Percentiles rank a stretch among this genome's conserved stretches.
phyloP scores from a whole-genome alignment of 352 stramenopile genomes.

The Aphanomyces cochlioides region DNA sequence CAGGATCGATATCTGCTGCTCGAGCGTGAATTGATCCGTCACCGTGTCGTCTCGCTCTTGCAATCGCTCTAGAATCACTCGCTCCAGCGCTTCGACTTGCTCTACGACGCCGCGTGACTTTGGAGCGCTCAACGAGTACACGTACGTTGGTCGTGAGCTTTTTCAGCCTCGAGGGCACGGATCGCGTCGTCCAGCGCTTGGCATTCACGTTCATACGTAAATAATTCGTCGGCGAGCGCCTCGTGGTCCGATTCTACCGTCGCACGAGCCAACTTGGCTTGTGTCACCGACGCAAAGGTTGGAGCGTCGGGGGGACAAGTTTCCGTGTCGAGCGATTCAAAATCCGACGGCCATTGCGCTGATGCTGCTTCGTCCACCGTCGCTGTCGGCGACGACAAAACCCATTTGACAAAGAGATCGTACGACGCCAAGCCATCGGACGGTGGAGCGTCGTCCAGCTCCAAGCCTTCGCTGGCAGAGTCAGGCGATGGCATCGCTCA shows the following conservation, averaged over 20 bases:
- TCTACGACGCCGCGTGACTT: neutral
- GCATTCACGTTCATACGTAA: slow-evolving; percentile 16
- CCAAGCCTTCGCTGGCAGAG: no score
- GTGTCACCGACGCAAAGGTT: neutral
- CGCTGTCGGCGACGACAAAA: slow-evolving; percentile 13
- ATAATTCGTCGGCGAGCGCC: slow-evolving; percentile 9
- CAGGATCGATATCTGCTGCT: slow-evolving; percentile 17
- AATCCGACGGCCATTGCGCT: slow-evolving; percentile 8
- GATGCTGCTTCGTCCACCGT: neutral
- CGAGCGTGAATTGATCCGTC: slow-evolving; percentile 25
- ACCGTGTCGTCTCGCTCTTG: slow-evolving; percentile 22
- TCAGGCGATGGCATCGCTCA: no score
- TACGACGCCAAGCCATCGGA: slow-evolving; percentile 22
- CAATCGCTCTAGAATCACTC: neutral
- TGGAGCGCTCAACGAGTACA: neutral
- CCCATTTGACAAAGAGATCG: slow-evolving; percentile 27
- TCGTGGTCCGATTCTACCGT: slow-evolving; percentile 3
- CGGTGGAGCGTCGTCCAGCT: slow-evolving; percentile 14
- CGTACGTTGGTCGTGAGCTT: neutral
- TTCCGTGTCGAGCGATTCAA: slow-evolving; percentile 10
- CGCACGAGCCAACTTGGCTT: slow-evolving; percentile 5
- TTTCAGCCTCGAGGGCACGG: neutral
- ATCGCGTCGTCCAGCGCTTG: neutral
- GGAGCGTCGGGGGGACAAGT: neutral
- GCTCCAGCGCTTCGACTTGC: slow-evolving; percentile 6